A percentile compares a stretch with the other conserved stretches of the same genome.
These are phyloP conservation scores for Dimargaris cristalligena DNA, from an alignment of 192 early-diverging fungal species.

Conservation along the genomic window DNA sequence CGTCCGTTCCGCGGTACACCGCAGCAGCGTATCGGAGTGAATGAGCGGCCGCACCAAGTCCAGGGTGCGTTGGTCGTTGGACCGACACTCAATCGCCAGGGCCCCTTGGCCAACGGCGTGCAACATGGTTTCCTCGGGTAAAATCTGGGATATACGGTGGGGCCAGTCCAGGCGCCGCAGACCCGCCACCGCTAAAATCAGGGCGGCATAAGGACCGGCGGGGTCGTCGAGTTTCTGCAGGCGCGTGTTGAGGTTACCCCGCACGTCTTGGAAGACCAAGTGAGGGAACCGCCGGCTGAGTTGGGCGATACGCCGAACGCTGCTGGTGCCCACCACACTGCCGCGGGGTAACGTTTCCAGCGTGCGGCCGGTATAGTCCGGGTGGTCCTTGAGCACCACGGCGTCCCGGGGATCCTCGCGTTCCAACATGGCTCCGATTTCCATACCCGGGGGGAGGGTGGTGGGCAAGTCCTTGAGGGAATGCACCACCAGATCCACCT, in stretches of 20 bases:
- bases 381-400: slow-evolving; percentile 41
- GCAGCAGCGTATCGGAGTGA: slow-evolving; percentile 40
- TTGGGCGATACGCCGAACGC: slow-evolving; percentile 76
- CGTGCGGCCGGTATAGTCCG: slow-evolving; percentile 16
- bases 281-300: slow-evolving; percentile 58
- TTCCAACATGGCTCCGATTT: slow-evolving; percentile 60
- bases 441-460: slow-evolving; percentile 61
- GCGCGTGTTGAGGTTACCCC: slow-evolving; percentile 74
- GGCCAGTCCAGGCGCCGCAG: slow-evolving; percentile 50
- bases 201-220: slow-evolving; percentile 47
- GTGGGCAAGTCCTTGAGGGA: slow-evolving; percentile 92
- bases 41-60: slow-evolving; percentile 44
- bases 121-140: slow-evolving; percentile 41
- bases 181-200: slow-evolving; percentile 80
- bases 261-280: slow-evolving; percentile 57
- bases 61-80: slow-evolving; percentile 33
- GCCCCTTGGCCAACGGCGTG: slow-evolving; percentile 92
- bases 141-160: slow-evolving; percentile 49
- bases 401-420: slow-evolving; percentile 87
- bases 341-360: slow-evolving; percentile 52
- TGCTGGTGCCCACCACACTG: slow-evolving; percentile 74
- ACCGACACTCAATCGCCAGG: slow-evolving; percentile 65
- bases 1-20: slow-evolving; percentile 64
- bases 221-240: slow-evolving; percentile 69
- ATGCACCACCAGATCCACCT: slow-evolving; percentile 79